phyloP scores from a whole-genome alignment of 1,284 basidiomycete species.

The Austroboletus sp. region DNA sequence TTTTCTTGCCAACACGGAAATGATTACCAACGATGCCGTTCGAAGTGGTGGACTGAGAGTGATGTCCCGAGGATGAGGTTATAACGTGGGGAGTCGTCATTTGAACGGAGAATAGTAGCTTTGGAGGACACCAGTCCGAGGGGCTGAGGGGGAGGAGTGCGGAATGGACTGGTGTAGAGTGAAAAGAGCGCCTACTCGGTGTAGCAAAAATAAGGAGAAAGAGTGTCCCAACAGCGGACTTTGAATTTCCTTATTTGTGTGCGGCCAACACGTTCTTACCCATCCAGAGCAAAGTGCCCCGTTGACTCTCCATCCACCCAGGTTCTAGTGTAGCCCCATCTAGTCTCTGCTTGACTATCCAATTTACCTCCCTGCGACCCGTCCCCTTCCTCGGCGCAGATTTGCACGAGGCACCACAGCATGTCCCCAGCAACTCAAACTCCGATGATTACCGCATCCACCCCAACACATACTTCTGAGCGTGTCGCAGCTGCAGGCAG shows the following conservation, averaged over 20 bases:
- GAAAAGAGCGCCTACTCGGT: conserved; percentile 20
- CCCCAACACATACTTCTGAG: not conserved
- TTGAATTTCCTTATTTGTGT: conserved; percentile 26
- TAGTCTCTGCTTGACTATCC: not conserved
- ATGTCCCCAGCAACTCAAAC: conserved; percentile 14
- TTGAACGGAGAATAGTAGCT: conserved; percentile 9
- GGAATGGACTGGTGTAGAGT: conserved; percentile 21
- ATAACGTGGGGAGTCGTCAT: conserved; percentile 77
- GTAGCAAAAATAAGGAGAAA: conserved; percentile 27
- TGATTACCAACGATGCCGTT: conserved; percentile 70
- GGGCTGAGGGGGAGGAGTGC: conserved; percentile 25
- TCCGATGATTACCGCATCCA: not conserved
- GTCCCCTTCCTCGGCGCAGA: not conserved
- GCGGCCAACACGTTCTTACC: conserved; percentile 29
- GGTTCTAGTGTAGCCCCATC: not conserved
- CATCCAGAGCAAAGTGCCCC: not conserved
- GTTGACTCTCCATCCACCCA: not conserved
- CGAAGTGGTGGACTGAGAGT: conserved; percentile 53
- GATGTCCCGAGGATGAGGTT: conserved; percentile 60
- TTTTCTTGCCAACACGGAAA: conserved; percentile 79
- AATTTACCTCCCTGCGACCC: conserved; percentile 4
- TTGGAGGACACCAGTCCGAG: conserved; percentile 28
- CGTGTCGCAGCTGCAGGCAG: conserved; percentile 4
- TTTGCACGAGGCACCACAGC: conserved; percentile 8
- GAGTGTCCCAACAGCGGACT: conserved; percentile 28